phyloP scores from a whole-genome alignment of 352 stramenopile genomes.

The Phytophthora capsici region DNA sequence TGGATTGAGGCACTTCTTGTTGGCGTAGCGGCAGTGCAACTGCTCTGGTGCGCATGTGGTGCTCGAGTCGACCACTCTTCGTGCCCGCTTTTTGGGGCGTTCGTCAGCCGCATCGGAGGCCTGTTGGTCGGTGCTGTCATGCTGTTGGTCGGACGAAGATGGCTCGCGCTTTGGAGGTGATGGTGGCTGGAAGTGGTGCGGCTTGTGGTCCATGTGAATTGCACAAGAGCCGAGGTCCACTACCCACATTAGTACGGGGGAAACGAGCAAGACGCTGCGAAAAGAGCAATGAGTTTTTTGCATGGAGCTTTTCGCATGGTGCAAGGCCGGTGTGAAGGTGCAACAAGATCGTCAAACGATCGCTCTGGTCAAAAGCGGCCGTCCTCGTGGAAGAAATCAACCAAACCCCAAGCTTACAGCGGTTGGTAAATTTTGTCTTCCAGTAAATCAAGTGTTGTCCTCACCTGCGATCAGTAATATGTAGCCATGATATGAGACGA shows the following conservation, averaged over 20 bases:
- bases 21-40: slow-evolving; percentile 64
- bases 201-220: slow-evolving; percentile 47
- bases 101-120: background rate
- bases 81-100: slow-evolving; percentile 32
- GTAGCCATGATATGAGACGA: slow-evolving; percentile 27
- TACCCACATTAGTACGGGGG: slow-evolving; percentile 30
- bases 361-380: slow-evolving; percentile 22
- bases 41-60: slow-evolving; percentile 48
- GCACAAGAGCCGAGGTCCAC: slow-evolving; percentile 35
- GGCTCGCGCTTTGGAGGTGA: slow-evolving; percentile 7
- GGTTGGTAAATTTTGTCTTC: slow-evolving; percentile 30
- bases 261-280: slow-evolving; percentile 20
- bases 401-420: slow-evolving; percentile 22
- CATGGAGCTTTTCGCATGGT: slow-evolving; percentile 33
- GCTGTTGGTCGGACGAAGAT: slow-evolving; percentile 8
- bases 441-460: slow-evolving; percentile 35
- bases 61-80: slow-evolving; percentile 31
- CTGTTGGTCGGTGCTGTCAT: slow-evolving; percentile 17
- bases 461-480: slow-evolving; percentile 25
- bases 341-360: slow-evolving; percentile 30
- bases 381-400: slow-evolving; percentile 34
- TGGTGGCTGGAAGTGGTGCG: slow-evolving; percentile 10
- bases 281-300: slow-evolving; percentile 39
- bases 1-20: slow-evolving; percentile 63
- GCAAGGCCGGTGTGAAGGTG: slow-evolving; percentile 16